Evolutionary conservation across 495 filamentous ascomycete genomes (phyloP).

Genomic region (Trichocladium uniseriatum): DNA sequence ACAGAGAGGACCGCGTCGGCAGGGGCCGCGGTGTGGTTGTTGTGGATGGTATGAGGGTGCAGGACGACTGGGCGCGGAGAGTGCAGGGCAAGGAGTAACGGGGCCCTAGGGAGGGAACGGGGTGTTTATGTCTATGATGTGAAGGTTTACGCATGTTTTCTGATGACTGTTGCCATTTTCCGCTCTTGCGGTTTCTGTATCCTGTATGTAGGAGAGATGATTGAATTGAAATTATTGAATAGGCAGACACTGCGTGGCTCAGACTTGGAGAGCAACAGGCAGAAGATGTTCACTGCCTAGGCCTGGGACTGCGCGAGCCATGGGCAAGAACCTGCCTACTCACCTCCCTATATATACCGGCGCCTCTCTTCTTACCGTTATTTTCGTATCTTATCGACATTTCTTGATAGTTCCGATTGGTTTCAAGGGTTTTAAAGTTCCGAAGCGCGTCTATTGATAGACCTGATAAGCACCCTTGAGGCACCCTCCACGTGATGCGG

Average conservation of each 20-base stretch:
- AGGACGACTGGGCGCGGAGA: constrained; percentile 75
- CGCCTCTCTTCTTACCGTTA: too few relatives aligned
- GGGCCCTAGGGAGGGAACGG: constrained; percentile 13
- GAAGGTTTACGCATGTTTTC: constrained; percentile 1
- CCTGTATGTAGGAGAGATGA: background rate
- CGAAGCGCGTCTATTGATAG: too few relatives aligned
- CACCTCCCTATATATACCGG: too few relatives aligned
- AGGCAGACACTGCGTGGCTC: too few relatives aligned
- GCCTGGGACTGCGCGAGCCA: too few relatives aligned
- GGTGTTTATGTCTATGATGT: background rate
- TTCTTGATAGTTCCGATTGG: too few relatives aligned
- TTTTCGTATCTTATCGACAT: too few relatives aligned
- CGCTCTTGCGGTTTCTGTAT: background rate
- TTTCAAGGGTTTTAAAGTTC: too few relatives aligned
- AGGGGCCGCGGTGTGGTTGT: constrained; percentile 79
- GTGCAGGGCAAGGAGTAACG: constrained; percentile 62
- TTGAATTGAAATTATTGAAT: background rate
- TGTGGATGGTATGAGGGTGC: constrained; percentile 64
- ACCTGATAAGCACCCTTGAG: too few relatives aligned
- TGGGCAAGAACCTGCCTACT: too few relatives aligned
- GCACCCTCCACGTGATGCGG: constrained; percentile 25
- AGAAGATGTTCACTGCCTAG: too few relatives aligned
- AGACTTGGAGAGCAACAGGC: too few relatives aligned
- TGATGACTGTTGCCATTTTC: background rate
- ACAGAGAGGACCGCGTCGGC: constrained; percentile 68